Evolutionary conservation across 148 eudicot genomes (phyloP), one percentile per base, ranked within the genome.

Genomic region (Simmondsia chinensis): DNA sequence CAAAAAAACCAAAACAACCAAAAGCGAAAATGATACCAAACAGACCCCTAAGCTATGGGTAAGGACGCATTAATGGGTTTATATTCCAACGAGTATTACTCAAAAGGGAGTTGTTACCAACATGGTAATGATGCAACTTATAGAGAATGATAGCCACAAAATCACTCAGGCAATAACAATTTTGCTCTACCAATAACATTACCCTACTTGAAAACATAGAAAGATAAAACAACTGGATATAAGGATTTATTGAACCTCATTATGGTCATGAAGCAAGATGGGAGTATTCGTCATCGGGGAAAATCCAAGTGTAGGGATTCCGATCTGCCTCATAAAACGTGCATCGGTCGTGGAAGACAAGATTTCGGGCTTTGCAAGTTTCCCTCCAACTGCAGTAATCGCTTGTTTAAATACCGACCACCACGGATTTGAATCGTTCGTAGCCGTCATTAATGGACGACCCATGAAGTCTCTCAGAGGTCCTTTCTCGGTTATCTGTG

Each of bases 201-300:
- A 37, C 0, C 12, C 15, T 5, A 17, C 4, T 15, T 24, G 2
- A 9, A 5, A 12, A 43, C 22, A 39, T 12, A 32, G 3, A 8
- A 39, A 13, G 20, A 21, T 9, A 24, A 40, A 18, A 18, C 26
- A 33, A 31, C 9, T 32, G 14, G 3, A 40, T 14, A 5, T 35
- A 6, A 20, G 3, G 23, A 43, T 24, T 24, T 13, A 31, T 39
- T 47, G 26, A 11, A 88, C 94, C 94, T 91, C 95, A 60, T 91
- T 77, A 64, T 91, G 99, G 30, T 82, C 99, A 55, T 85, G 99
- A 41, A 82, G 89, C 66, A 91, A 64, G 33, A 91, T 79, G 9
- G 95, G 99, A 40, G 99, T 91, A 44, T 82, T 79, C 62, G 53
- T 65, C 95, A 91, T 91, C 5, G 99, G 99, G 33, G 95, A 91